Evolutionary conservation across 345 rosid species (phyloP).

Genomic region (Pelargonium nanum): DNA sequence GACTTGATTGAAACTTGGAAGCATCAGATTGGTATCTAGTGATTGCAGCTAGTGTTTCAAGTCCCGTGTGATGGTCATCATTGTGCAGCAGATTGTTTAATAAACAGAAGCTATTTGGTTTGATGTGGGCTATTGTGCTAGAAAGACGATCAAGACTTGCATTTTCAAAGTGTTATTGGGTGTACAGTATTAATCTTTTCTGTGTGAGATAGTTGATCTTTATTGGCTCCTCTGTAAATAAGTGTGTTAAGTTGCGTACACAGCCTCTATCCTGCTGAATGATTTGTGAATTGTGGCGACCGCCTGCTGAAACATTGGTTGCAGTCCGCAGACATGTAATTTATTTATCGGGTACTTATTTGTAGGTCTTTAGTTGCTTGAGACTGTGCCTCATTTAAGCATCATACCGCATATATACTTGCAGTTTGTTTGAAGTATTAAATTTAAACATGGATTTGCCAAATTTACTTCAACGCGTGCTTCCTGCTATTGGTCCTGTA

Average conservation of each 20-base stretch:
- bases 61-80: not conserved
- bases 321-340: slow-evolving; percentile 15
- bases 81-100: not conserved
- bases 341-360: slow-evolving; percentile 11
- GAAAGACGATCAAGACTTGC: not conserved
- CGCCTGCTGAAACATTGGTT: slow-evolving; percentile 9
- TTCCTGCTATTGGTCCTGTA: slow-evolving; percentile 59
- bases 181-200: not conserved
- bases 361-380: slow-evolving; percentile 16
- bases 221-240: not conserved
- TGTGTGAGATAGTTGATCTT: not conserved
- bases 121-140: no score
- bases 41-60: slow-evolving; percentile 11
- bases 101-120: not conserved
- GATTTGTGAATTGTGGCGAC: slow-evolving; percentile 11
- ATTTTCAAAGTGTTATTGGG: no score
- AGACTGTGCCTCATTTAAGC: slow-evolving; percentile 8
- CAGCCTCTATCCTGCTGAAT: slow-evolving; percentile 9
- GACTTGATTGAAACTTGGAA: slow-evolving; percentile 9
- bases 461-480: slow-evolving; percentile 35
- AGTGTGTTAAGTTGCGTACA: slow-evolving; percentile 7
- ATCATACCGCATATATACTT: slow-evolving; percentile 3
- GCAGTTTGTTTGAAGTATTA: slow-evolving; percentile 10
- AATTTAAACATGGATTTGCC: slow-evolving; percentile 52
- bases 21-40: slow-evolving; percentile 17